Percentiles rank a stretch among this genome's conserved stretches.
Evolutionary conservation across 805 yeast species (phyloP).

Genomic region (Candida yuanshanica): DNA sequence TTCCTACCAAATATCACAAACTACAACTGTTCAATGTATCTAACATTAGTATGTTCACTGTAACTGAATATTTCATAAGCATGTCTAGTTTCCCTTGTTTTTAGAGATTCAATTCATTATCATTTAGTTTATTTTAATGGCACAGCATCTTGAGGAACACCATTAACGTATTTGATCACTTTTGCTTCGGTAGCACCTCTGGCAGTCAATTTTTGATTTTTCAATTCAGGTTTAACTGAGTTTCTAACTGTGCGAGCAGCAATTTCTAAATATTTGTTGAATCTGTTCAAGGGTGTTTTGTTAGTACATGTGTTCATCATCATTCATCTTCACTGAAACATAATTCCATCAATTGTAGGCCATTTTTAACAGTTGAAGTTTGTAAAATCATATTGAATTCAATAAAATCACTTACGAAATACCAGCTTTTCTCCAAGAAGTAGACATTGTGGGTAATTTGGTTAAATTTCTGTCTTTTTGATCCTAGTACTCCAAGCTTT

Average conservation of each 20-base stretch:
- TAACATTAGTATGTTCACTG: not conserved
- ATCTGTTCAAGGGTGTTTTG: slow-evolving; percentile 32
- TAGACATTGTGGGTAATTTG: slow-evolving; percentile 33
- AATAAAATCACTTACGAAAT: slow-evolving; percentile 40
- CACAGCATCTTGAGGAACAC: slow-evolving; percentile 39
- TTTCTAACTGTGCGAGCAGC: slow-evolving; percentile 86
- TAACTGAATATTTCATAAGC: not conserved
- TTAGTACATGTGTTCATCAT: slow-evolving; percentile 5
- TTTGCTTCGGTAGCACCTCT: slow-evolving; percentile 73
- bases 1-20: no score
- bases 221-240: slow-evolving; percentile 82
- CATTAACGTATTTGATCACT: slow-evolving; percentile 66
- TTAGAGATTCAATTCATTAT: not conserved
- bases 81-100: not conserved
- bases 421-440: slow-evolving; percentile 60
- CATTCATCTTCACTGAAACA: not conserved
- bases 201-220: slow-evolving; percentile 59
- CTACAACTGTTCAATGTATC: no score
- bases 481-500: not conserved
- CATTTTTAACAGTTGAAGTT: not conserved
- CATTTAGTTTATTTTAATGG: slow-evolving; percentile 23
- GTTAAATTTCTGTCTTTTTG: not conserved
- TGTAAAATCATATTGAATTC: not conserved
- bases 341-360: not conserved
- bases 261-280: slow-evolving; percentile 85